Base-by-base conservation (phyloP, 805 yeast species). In the Candida dajiaensis region DNA sequence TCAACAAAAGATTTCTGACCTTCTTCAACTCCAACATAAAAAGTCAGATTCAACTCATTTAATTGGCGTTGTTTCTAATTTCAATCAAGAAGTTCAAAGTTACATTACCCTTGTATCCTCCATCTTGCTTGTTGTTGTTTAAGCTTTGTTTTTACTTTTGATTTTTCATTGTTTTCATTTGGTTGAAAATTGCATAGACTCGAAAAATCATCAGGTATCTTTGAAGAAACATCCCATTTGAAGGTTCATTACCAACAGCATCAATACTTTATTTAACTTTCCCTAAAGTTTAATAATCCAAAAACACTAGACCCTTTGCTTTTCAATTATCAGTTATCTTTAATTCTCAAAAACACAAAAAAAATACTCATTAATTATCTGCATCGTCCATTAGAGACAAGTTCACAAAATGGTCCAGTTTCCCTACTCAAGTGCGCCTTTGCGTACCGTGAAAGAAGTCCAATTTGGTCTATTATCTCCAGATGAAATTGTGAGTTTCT, bases 381-480 rank as follows among this genome's bases (percentile, higher is more conserved):
- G 36, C 36, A 33, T 33, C 18, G 36, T 33, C 36, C 20, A 33
- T 10, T 33, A 33, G 36, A 16, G 36, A 31, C 39, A 31, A 25
- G 22, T 29, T 41, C 46, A 41, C 47, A 62, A 44, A 29, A 69
- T 70, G 74, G 72, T 68, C 41, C 72, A 68, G 43, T 84, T 92
- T 67, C 95, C 97, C 63, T 90, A 87, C 76, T 94, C 98, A 49
- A 89, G 97, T 74, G 99, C 99, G 51, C 99, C 99, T 46, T 80
- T 94, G 68, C 89, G 98, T 68, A 83, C 97, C 44, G 90, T 94
- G 52, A 92, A 90, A 71, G 99, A 94, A 77, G 97, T 90, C 64
- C 99, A 94, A 74, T 95, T 94, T 74, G 99, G 99, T 52, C 81
- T 94, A 60, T 80, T 94, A 53, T 89, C 98, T 26, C 99, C 99